These are phyloP conservation scores for Euphorbia pulcherrima DNA, from an alignment of 345 rosid genomes.

Conservation along the genomic window DNA sequence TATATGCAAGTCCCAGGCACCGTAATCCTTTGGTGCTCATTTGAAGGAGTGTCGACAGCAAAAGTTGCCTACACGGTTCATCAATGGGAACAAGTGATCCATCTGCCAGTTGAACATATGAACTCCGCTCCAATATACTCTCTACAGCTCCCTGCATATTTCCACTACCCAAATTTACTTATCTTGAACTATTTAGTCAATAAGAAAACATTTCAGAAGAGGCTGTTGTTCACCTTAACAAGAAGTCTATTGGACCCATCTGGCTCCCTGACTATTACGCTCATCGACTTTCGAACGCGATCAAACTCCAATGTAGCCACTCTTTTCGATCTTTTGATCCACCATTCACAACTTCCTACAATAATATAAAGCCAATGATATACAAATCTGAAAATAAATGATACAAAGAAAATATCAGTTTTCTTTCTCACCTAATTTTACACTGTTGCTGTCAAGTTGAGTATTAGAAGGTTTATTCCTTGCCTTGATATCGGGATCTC, in stretches of 20 bases:
- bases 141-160: conserved; percentile 82
- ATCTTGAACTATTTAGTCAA: not conserved
- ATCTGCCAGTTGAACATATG: conserved; percentile 74
- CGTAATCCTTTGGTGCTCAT: conserved; percentile 86
- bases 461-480: conserved; percentile 46
- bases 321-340: conserved; percentile 62
- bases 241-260: conserved; percentile 68
- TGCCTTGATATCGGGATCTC: conserved; percentile 54
- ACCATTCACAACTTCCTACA: conserved; percentile 77
- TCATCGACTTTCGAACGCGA: conserved; percentile 81
- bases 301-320: conserved; percentile 88
- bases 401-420: not conserved
- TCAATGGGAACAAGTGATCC: conserved; percentile 69
- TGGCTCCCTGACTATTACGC: conserved; percentile 70
- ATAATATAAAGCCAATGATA: conserved; percentile 7
- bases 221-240: conserved; percentile 55
- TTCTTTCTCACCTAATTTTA: conserved; percentile 54
- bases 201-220: not conserved
- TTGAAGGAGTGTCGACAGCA: conserved; percentile 55
- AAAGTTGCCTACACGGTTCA: conserved; percentile 61
- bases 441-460: conserved; percentile 51
- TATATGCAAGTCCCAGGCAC: conserved; percentile 84
- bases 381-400: conserved; percentile 7
- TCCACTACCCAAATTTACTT: not conserved
- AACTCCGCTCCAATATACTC: conserved; percentile 75